Evolutionary conservation across 352 stramenopile species (phyloP).

Genomic region (Phytophthora pinifolia): DNA sequence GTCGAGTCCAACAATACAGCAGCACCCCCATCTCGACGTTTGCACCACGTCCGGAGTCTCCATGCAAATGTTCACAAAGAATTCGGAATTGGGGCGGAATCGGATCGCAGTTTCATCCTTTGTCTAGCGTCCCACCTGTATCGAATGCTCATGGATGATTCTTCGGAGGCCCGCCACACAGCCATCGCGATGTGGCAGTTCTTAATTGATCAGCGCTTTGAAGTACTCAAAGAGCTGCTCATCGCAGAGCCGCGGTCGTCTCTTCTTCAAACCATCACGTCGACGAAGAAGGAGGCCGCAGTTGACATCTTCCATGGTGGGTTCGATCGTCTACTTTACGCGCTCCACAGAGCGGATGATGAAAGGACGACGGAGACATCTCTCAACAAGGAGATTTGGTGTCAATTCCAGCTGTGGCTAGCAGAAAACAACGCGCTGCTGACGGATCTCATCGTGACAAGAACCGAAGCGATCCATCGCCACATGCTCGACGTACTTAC

Average conservation of each 20-base stretch:
- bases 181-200: constrained; percentile 73
- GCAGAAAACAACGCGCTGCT: constrained; percentile 62
- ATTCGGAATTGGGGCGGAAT: constrained; percentile 65
- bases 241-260: constrained; percentile 70
- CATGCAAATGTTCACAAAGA: constrained; percentile 56
- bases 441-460: constrained; percentile 64
- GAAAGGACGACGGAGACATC: neutral
- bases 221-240: constrained; percentile 72
- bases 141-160: constrained; percentile 65
- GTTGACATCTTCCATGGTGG: constrained; percentile 77
- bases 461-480: constrained; percentile 60
- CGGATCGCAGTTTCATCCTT: constrained; percentile 71
- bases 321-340: constrained; percentile 65
- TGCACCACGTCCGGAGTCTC: constrained; percentile 56
- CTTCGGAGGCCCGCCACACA: constrained; percentile 38
- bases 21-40: constrained; percentile 5
- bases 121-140: constrained; percentile 61
- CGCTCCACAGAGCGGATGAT: constrained; percentile 14
- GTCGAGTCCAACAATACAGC: constrained; percentile 12
- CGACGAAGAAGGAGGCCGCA: constrained; percentile 64
- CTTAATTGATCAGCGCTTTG: constrained; percentile 67
- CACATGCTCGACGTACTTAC: constrained; percentile 57
- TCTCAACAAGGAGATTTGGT: constrained; percentile 59
- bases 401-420: constrained; percentile 82
- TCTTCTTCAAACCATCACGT: constrained; percentile 67